phyloP scores from a whole-genome alignment of 768 basidiomycete species.

The Sarcodon aspratus region DNA sequence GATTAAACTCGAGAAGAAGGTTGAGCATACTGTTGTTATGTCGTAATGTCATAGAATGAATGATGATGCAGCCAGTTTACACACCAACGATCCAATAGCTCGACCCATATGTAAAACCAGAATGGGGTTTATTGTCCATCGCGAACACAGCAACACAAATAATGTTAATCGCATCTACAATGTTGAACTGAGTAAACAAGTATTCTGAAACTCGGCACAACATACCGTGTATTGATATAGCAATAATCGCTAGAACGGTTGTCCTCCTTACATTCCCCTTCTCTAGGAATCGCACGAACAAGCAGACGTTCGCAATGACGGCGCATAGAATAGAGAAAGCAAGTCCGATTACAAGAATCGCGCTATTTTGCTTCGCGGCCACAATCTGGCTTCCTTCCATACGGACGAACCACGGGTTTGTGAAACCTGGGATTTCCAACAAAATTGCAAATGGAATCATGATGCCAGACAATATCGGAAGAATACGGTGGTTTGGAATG shows the following conservation, averaged over 20 bases:
- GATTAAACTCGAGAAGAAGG: conserved; percentile 48
- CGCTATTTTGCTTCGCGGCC: conserved; percentile 40
- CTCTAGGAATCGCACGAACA: conserved; percentile 68
- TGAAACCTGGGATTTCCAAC: conserved; percentile 74
- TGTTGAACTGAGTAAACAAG: neutral
- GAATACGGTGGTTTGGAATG: conserved; percentile 47
- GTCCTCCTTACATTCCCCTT: conserved; percentile 38
- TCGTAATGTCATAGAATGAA: conserved; percentile 1
- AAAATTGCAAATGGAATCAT: conserved; percentile 69
- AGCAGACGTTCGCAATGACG: conserved; percentile 52
- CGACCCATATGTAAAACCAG: conserved; percentile 57
- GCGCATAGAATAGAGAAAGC: conserved; percentile 58
- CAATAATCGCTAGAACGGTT: conserved; percentile 53
- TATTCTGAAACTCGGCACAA: neutral
- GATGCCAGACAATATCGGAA: conserved; percentile 58
- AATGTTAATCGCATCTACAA: conserved; percentile 59
- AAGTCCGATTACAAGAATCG: conserved; percentile 48
- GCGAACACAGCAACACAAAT: conserved; percentile 48
- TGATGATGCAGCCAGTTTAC: conserved; percentile 8
- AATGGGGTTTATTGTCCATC: conserved; percentile 43
- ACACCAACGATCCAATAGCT: conserved; percentile 57
- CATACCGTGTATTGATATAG: conserved; percentile 60
- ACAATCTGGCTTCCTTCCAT: conserved; percentile 34
- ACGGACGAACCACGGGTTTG: conserved; percentile 62
- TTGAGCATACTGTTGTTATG: conserved; percentile 41